Base-by-base conservation (phyloP, 352 stramenopile genomes). In the Thraustochytrium sp. region DNA sequence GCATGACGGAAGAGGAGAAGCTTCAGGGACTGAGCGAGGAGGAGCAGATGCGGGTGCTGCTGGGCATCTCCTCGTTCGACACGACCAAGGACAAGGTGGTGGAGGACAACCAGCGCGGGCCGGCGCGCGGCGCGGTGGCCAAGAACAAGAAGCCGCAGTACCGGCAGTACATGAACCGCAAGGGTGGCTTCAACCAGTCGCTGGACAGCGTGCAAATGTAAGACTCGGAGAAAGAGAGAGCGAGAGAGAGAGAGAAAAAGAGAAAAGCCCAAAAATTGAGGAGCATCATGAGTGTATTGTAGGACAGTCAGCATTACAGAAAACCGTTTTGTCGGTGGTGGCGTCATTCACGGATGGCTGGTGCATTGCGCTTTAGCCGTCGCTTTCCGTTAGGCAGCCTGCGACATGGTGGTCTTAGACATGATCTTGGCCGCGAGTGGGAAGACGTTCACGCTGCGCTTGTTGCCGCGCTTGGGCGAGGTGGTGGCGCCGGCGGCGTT, bases 111-210 rank as follows among this genome's bases (percentile, higher is more conserved):
- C 75, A 92, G 48, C 88, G 85, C 0, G 89, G 89, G 26, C 89
- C 92, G 0, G 94, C 94, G 1, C 85, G 88, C 38, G 95, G 95
- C 13, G 92, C 89, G 3, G 88, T 90, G 11, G 89, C 90, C 51
- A 96, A 94, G 59, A 95, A 96, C 82, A 95, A 91, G 75, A 95
- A 95, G 84, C 89, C 94, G 49, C 94, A 97, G 86, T 98, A 98
- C 89, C 89, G 95, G 34, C 94, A 98, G 87, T 98, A 98, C 88
- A 98, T 98, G 95, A 98, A 98, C 89, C 91, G 95, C 72, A 95
- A 95, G 86, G 93, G 93, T 53, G 94, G 95, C 61, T 98, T 98
- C 86, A 98, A 98, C 86, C 88, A 93, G 23, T 92, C 93, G 31
- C 88, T 98, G 26, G 94, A 97, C 85, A 95, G 96, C 75, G 91